These are phyloP conservation scores for Amanita brunnescens DNA, from an alignment of 768 basidiomycete genomes.

Conservation along the genomic window DNA sequence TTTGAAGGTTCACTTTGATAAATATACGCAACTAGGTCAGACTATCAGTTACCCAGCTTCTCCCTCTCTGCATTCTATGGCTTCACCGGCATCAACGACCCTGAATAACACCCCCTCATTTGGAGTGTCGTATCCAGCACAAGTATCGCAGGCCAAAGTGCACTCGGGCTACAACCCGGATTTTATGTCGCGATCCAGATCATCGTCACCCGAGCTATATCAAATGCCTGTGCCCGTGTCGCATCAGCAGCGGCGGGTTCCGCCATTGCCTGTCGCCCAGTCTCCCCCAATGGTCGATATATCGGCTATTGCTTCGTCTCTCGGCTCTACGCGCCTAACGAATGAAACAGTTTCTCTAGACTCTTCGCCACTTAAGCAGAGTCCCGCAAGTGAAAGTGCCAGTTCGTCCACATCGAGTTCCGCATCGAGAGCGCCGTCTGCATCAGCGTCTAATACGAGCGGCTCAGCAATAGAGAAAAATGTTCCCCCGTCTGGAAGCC, in stretches of 20 bases:
- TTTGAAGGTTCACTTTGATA: conserved; percentile 90
- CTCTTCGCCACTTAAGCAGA: not conserved
- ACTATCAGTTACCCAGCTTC: conserved; percentile 17
- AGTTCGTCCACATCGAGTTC: conserved; percentile 3
- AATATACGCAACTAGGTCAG: conserved; percentile 41
- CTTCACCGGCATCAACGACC: conserved; percentile 6
- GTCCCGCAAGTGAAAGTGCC: not conserved
- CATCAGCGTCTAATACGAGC: conserved; percentile 3
- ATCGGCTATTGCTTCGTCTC: conserved; percentile 8
- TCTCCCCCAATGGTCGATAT: conserved; percentile 1
- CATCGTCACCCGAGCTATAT: conserved; percentile 11
- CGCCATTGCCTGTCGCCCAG: not conserved
- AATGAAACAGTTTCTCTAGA: not conserved
- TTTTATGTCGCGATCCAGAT: conserved; percentile 21
- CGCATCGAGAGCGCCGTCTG: conserved; percentile 5
- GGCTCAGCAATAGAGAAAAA: conserved; percentile 3
- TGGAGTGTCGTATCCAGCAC: conserved; percentile 24
- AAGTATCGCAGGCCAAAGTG: conserved; percentile 9
- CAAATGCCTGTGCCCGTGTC: not conserved
- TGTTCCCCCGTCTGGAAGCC: conserved; percentile 6
- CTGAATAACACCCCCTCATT: conserved; percentile 8
- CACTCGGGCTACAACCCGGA: conserved; percentile 10
- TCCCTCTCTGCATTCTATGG: conserved; percentile 11
- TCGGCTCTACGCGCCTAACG: not conserved
- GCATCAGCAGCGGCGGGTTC: not conserved